Evolutionary conservation across 1,284 basidiomycete species (phyloP), one percentile per base, ranked within the genome.

Genomic region (Salmacisia buchloeana): DNA sequence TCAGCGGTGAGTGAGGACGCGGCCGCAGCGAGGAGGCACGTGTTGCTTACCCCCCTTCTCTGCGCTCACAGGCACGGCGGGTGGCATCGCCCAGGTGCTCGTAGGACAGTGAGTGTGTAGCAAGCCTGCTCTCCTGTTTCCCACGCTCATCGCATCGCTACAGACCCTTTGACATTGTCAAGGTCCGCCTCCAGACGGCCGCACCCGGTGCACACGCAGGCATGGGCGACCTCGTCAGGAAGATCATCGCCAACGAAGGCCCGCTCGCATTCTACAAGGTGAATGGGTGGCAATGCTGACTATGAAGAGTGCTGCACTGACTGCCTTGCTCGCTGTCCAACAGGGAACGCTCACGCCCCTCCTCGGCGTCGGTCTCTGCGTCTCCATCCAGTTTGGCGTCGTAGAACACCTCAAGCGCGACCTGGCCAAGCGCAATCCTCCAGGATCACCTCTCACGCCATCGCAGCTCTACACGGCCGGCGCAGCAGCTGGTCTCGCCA

Each of bases 211-310:
- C 90, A 5, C 97, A 94, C 81, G 67, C 82, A 60, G 90, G 91
- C 62, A 92, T 94, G 85, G 69, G 94, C 62, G 86, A 94, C 71
- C 97, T 93, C 79, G 93, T 93, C 12, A 85, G 86, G 6, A 88
- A 89, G 63, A 91, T 97, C 71, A 75, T 96, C 63, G 91, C 87
- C 80, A 89, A 92, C 64, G 94, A 97, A 78, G 94, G 94, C 0
- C 91, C 91, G 6, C 81, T 91, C 38, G 93, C 92, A 0, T 97
- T 97, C 82, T 98, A 97, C 85, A 97, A 97, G 86, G 92, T 89
- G 74, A 63, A 80, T 58, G 3, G 33, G 23, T 18, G 15, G 21
- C 31, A 10, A 23, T 39, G 18, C 3, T 57, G 49, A 25, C n/a
- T n/a, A n/a, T n/a, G n/a, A n/a, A n/a, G 23, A 61, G 25, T 63